Percentiles rank a stretch among this genome's conserved stretches.
Conservation (phyloP, 257 asterid genomes). For the Nyctanthes arbortristis region DNA sequence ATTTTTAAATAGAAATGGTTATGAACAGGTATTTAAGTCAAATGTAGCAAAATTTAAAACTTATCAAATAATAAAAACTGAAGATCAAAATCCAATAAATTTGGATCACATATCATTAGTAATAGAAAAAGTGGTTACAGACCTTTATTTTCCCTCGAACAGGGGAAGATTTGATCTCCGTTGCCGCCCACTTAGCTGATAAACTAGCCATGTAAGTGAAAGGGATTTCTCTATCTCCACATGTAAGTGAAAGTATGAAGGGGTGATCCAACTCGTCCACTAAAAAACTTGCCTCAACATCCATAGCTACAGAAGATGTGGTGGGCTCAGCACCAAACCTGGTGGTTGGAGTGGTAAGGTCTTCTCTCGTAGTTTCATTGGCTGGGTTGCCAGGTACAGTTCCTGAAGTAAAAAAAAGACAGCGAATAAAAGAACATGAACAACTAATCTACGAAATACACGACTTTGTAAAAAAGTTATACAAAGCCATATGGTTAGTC, state of each 20-base stretch:
- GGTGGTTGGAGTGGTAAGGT: constrained; percentile 22
- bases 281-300: constrained; percentile 48
- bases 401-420: constrained; percentile 1
- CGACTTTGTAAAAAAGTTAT: not conserved
- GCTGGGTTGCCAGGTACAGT: constrained; percentile 18
- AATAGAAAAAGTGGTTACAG: not conserved
- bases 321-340: constrained; percentile 29
- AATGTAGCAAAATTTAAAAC: not conserved
- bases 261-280: constrained; percentile 51
- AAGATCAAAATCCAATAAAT: not conserved
- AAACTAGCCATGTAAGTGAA: constrained; percentile 88
- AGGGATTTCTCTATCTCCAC: constrained; percentile 63
- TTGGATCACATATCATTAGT: not conserved
- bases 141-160: constrained; percentile 91
- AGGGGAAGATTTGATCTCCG: constrained; percentile 34
- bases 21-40: no score
- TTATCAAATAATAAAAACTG: not conserved
- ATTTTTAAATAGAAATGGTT: no score
- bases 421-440: constrained; percentile 12
- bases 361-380: constrained; percentile 30
- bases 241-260: constrained; percentile 43
- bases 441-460: not conserved
- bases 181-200: constrained; percentile 58
- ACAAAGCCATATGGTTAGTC: not conserved
- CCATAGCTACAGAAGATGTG: constrained; percentile 31